Conservation (phyloP, 2,329 filamentous ascomycete genomes). For the Alternaria angustiovoidea region DNA sequence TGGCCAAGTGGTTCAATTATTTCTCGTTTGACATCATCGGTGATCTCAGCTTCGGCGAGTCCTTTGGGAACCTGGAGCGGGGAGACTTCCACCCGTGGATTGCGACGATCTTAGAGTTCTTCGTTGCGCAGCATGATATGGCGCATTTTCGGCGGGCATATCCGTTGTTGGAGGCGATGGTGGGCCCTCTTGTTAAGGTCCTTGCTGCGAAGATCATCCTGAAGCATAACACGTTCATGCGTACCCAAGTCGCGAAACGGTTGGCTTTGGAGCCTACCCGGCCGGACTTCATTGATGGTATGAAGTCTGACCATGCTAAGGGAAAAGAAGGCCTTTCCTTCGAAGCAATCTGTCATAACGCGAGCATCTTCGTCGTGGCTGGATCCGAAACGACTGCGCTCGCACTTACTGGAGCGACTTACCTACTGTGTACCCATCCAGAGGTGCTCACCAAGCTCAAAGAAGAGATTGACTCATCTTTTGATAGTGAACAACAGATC, state of each 20-base stretch:
- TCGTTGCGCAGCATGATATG: slow-evolving; percentile 15
- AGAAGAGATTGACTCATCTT: slow-evolving; percentile 27
- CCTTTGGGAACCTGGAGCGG: slow-evolving; percentile 42
- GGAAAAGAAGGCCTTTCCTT: slow-evolving; percentile 25
- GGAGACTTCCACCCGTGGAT: slow-evolving; percentile 31
- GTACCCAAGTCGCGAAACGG: slow-evolving; percentile 2
- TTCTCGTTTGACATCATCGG: slow-evolving; percentile 42
- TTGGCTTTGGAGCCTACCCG: slow-evolving; percentile 23
- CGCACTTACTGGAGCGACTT: slow-evolving; percentile 22
- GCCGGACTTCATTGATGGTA: slow-evolving; percentile 27
- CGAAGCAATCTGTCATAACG: slow-evolving; percentile 17
- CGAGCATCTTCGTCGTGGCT: slow-evolving; percentile 29
- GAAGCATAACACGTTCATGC: slow-evolving; percentile 3
- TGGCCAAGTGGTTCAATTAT: slow-evolving; percentile 26
- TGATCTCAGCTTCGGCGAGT: slow-evolving; percentile 60
- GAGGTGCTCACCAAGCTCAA: slow-evolving; percentile 21
- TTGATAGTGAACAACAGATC: slow-evolving; percentile 36
- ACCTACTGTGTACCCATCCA: slow-evolving; percentile 24
- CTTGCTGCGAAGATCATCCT: slow-evolving; percentile 4
- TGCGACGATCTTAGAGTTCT: slow-evolving; percentile 26
- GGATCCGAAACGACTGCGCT: slow-evolving; percentile 32
- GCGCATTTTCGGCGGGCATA: slow-evolving; percentile 7
- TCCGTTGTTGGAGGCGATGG: slow-evolving; percentile 1
- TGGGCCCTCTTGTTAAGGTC: neutral
- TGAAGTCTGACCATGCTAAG: slow-evolving; percentile 21